Evolutionary conservation across 1,284 basidiomycete species (phyloP).

Genomic region (Rhodotorula sp.): DNA sequence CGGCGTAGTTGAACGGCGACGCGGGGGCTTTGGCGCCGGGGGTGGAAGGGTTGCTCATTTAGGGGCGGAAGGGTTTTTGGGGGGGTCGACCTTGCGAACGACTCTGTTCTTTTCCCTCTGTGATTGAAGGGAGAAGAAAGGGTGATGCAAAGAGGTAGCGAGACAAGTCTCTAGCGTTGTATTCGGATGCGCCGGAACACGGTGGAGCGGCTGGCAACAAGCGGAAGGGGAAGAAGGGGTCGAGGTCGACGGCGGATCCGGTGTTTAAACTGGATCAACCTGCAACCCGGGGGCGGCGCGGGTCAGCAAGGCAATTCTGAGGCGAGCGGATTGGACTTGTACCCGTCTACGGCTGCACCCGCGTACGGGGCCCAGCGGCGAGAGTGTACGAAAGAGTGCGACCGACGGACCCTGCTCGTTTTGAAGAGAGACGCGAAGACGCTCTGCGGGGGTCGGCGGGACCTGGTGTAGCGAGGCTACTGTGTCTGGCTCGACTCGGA

Average conservation of each 20-base stretch:
- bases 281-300: neutral
- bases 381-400: neutral
- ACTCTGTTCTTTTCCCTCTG: neutral
- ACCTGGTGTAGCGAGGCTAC: neutral
- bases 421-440: neutral
- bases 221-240: neutral
- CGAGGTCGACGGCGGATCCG: conserved; percentile 2
- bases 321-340: neutral
- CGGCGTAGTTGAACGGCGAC: conserved; percentile 38
- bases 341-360: neutral
- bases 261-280: neutral
- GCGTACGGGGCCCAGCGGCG: neutral
- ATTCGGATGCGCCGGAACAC: neutral
- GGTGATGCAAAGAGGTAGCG: neutral
- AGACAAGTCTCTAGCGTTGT: neutral
- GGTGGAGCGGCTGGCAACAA: neutral
- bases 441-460: neutral
- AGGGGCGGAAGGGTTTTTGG: neutral
- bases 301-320: neutral
- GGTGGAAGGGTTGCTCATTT: conserved; percentile 31
- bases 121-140: neutral
- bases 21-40: conserved; percentile 19
- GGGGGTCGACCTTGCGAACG: neutral
- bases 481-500: neutral
- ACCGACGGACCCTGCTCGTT: conserved; percentile 5